Percentiles rank a stretch among this genome's conserved stretches.
Evolutionary conservation across 75 land plant species (phyloP).

Genomic region (Gnetum montanum): DNA sequence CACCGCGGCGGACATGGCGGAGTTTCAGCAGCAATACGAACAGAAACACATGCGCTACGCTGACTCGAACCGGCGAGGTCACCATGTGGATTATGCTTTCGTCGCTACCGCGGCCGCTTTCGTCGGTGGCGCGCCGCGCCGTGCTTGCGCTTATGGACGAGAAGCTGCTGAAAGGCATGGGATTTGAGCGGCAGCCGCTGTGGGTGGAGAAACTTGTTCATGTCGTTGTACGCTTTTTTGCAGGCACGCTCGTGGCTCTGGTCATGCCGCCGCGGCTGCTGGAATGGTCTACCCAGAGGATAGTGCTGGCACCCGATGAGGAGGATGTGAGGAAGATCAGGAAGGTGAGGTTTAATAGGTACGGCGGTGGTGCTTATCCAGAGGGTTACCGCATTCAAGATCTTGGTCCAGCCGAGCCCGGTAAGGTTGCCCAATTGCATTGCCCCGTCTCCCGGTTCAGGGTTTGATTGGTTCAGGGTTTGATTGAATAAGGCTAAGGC

Average conservation of each 20-base stretch:
- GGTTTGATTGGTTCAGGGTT: no score
- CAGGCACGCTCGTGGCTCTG: background rate
- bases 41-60: constrained; percentile 10
- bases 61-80: constrained; percentile 7
- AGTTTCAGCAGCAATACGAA: constrained; percentile 9
- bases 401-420: background rate
- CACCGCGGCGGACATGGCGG: constrained; percentile 10
- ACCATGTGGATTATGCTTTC: constrained; percentile 1
- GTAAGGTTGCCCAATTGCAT: no score
- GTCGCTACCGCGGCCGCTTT: background rate
- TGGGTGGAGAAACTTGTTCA: background rate
- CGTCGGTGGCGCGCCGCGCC: background rate
- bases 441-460: no score
- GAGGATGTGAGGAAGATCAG: background rate
- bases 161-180: constrained; percentile 5
- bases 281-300: background rate
- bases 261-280: background rate
- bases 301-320: background rate
- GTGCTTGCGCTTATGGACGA: constrained; percentile 13
- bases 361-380: background rate
- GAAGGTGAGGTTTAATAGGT: background rate
- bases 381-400: background rate
- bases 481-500: no score
- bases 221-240: background rate
- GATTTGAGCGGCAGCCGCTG: constrained; percentile 7